phyloP scores from a whole-genome alignment of 192 early-diverging fungal species.

The Coemansia sp. region DNA sequence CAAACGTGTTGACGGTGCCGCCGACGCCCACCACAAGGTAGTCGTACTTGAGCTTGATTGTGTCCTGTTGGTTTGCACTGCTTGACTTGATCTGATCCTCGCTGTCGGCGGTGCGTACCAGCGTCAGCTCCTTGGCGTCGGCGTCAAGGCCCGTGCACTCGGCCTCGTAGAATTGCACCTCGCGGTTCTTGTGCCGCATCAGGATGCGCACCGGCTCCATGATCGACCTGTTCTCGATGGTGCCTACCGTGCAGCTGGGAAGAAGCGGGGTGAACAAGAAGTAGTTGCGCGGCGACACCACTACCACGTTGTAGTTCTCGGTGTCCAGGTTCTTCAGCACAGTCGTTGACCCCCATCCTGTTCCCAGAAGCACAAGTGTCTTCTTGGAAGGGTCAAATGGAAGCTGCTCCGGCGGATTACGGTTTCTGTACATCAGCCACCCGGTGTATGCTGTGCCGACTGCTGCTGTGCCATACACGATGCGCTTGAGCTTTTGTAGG shows the following conservation, averaged over 20 bases:
- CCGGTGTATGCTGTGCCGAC: conserved; percentile 34
- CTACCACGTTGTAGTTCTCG: conserved; percentile 66
- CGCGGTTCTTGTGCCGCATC: conserved; percentile 81
- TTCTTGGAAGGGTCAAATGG: conserved; percentile 49
- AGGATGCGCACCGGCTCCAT: conserved; percentile 86
- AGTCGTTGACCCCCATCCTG: conserved; percentile 66
- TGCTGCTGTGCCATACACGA: conserved; percentile 25
- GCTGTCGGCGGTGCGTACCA: conserved; percentile 66
- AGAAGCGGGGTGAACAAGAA: conserved; percentile 88
- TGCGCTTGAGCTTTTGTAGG: conserved; percentile 42
- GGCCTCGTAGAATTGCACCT: conserved; percentile 85
- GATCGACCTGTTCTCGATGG: conserved; percentile 83
- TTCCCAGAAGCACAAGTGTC: conserved; percentile 54
- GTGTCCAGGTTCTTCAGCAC: conserved; percentile 72
- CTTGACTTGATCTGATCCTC: conserved; percentile 58
- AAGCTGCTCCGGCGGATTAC: conserved; percentile 42
- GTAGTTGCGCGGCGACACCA: conserved; percentile 82
- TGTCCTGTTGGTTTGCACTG: conserved; percentile 26
- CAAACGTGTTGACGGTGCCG: conserved; percentile 82
- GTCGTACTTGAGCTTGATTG: conserved; percentile 65
- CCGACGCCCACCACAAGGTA: conserved; percentile 82
- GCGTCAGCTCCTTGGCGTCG: conserved; percentile 71
- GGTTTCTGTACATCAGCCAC: conserved; percentile 53
- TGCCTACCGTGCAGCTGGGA: conserved; percentile 81
- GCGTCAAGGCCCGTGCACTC: conserved; percentile 89